Conservation (phyloP, 805 yeast species). For the Grigorovia humatica region DNA sequence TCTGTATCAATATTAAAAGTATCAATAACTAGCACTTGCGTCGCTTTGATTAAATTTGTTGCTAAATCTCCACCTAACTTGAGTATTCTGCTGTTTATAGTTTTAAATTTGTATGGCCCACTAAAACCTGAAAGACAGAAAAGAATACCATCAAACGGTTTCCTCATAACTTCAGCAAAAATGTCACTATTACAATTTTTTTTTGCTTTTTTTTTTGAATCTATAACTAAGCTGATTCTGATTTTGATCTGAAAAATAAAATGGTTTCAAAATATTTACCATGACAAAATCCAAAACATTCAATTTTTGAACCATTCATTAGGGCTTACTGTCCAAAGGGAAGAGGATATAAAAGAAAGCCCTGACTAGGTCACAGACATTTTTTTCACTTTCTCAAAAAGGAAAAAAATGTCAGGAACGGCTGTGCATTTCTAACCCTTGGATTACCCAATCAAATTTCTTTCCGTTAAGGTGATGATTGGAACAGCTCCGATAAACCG, state of each 20-base stretch:
- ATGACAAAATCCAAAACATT: not conserved
- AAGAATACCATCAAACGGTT: conserved; percentile 36
- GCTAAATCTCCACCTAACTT: conserved; percentile 51
- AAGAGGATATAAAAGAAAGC: not conserved
- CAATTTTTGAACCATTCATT: not conserved
- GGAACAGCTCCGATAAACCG: not conserved
- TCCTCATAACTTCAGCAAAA: conserved; percentile 6
- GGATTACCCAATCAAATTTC: not conserved
- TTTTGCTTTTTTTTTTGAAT: too few relatives aligned
- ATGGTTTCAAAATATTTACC: not conserved
- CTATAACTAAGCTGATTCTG: not conserved
- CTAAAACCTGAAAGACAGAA: conserved; percentile 51
- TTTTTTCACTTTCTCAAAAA: not conserved
- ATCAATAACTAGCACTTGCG: conserved; percentile 51
- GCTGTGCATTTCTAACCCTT: not conserved
- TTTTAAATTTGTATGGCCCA: conserved; percentile 30
- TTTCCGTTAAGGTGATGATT: not conserved
- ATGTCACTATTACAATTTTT: not conserved
- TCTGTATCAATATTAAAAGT: conserved; percentile 26
- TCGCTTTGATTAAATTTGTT: conserved; percentile 51
- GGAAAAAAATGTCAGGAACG: not conserved
- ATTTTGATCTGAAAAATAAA: not conserved
- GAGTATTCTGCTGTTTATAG: conserved; percentile 36
- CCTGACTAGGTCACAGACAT: not conserved
- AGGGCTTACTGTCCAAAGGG: not conserved